Conservation (phyloP, 495 filamentous ascomycete genomes). For the Neurospora discreta region DNA sequence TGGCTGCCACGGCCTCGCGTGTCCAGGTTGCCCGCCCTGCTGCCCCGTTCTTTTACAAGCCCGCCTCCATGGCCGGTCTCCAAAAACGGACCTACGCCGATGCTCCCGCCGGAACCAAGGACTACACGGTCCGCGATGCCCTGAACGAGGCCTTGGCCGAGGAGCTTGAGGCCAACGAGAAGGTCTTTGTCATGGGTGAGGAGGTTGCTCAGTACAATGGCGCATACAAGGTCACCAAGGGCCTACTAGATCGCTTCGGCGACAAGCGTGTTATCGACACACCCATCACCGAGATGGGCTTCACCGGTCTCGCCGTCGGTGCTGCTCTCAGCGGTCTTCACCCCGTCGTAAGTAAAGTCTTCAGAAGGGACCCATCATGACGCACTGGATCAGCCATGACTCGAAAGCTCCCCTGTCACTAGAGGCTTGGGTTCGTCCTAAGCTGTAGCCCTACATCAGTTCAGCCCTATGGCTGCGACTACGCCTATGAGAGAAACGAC, state of each 20-base stretch:
- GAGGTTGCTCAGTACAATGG: conserved; percentile 99
- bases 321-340: conserved; percentile 88
- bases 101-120: conserved; percentile 54
- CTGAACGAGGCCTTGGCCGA: conserved; percentile 96
- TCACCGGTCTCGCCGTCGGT: conserved; percentile 84
- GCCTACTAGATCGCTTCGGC: conserved; percentile 90
- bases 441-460: not conserved
- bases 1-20: conserved; percentile 52
- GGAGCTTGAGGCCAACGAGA: conserved; percentile 86
- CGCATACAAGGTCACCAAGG: conserved; percentile 99
- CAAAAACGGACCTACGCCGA: conserved; percentile 44
- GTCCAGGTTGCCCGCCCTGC: conserved; percentile 34
- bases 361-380: not conserved
- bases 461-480: not conserved
- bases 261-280: conserved; percentile 96
- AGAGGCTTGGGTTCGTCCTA: not conserved
- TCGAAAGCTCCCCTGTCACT: not conserved
- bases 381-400: not conserved
- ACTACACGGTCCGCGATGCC: conserved; percentile 93
- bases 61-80: conserved; percentile 26
- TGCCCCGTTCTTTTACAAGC: conserved; percentile 40
- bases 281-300: conserved; percentile 95
- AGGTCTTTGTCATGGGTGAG: conserved; percentile 92
- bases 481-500: conserved; percentile 1
- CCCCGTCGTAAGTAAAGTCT: conserved; percentile 62